These are phyloP conservation scores for Luvunga scandens DNA, from an alignment of 345 rosid species.

Conservation along the genomic window DNA sequence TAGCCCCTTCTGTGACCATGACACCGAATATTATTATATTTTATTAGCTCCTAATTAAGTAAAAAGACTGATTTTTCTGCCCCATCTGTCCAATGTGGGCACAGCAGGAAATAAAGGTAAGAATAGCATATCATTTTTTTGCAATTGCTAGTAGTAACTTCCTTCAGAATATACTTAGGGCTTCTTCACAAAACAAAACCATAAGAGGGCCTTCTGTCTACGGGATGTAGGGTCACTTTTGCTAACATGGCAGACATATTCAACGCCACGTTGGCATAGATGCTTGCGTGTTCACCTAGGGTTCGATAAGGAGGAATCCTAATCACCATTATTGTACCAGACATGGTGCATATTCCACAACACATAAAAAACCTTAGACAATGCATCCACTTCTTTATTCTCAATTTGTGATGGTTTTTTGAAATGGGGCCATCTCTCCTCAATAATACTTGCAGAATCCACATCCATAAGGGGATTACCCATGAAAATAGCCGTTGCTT, in stretches of 20 bases:
- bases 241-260: slow-evolving; percentile 17
- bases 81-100: neutral
- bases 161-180: slow-evolving; percentile 13
- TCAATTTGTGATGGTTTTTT: slow-evolving; percentile 12
- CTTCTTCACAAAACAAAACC: neutral
- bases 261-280: slow-evolving; percentile 17
- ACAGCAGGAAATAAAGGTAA: slow-evolving; percentile 4
- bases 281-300: slow-evolving; percentile 37
- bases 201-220: neutral
- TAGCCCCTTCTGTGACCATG: neutral
- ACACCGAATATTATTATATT: neutral
- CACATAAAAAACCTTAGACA: slow-evolving; percentile 20
- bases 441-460: slow-evolving; percentile 35
- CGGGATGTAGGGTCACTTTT: neutral
- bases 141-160: slow-evolving; percentile 10
- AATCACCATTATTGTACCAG: slow-evolving; percentile 26
- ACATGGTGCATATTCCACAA: slow-evolving; percentile 21
- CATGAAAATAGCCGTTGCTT: slow-evolving; percentile 25
- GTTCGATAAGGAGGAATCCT: slow-evolving; percentile 49
- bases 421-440: slow-evolving; percentile 10
- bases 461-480: slow-evolving; percentile 9
- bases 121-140: slow-evolving; percentile 4
- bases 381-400: slow-evolving; percentile 33
- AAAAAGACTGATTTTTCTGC: neutral
- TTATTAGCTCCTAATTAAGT: neutral